A percentile compares a stretch with the other conserved stretches of the same genome.
Conservation (phyloP, 2,329 filamentous ascomycete genomes). For the Fusarium begoniae region DNA sequence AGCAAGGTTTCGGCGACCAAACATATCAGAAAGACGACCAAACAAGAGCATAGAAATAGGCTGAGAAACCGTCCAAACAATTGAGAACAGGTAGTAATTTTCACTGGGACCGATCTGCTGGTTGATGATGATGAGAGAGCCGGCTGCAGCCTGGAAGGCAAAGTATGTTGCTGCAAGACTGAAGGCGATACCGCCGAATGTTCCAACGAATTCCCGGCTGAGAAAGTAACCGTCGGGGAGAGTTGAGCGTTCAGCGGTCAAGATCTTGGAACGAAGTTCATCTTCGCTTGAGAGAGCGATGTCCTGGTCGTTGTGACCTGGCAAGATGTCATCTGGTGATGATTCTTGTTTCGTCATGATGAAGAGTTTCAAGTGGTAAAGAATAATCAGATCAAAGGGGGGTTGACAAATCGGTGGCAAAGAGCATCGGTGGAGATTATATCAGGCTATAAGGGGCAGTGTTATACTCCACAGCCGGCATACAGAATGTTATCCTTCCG, state of each 20-base stretch:
- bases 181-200: neutral
- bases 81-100: neutral
- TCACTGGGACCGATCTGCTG: neutral
- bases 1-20: neutral
- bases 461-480: neutral
- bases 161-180: neutral
- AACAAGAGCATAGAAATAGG: neutral
- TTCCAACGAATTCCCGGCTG: neutral
- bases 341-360: neutral
- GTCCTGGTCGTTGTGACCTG: neutral
- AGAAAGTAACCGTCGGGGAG: neutral
- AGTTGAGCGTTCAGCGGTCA: neutral
- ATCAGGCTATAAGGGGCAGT: neutral
- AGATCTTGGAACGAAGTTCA: neutral
- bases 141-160: neutral
- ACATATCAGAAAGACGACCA: neutral
- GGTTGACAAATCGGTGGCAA: neutral
- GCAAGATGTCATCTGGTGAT: neutral
- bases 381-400: neutral
- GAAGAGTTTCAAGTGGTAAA: fast-evolving
- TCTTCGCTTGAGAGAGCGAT: neutral
- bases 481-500: fast-evolving
- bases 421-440: neutral
- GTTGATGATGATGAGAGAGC: neutral
- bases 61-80: neutral